Evolutionary conservation across 1,139 yeast species (phyloP).

Genomic region (Spathaspora jeffriesii): DNA sequence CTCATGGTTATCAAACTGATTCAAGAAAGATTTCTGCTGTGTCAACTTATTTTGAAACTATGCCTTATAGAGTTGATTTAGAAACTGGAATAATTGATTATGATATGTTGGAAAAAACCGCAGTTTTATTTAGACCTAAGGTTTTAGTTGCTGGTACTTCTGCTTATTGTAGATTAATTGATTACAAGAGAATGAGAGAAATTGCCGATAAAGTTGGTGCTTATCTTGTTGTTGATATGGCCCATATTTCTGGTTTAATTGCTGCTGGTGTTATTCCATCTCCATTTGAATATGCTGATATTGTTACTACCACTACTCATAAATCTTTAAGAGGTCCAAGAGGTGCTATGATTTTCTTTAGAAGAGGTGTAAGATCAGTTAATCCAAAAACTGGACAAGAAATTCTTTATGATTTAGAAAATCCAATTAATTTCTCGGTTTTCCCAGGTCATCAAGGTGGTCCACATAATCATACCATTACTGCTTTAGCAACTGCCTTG

Average conservation of each 20-base stretch:
- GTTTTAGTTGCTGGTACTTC: constrained; percentile 97
- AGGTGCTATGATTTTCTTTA: constrained; percentile 98
- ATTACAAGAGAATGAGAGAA: constrained; percentile 93
- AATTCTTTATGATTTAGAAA: constrained; percentile 86
- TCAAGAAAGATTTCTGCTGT: constrained; percentile 94
- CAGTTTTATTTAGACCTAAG: constrained; percentile 91
- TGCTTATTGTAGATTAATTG: constrained; percentile 94
- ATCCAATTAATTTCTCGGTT: constrained; percentile 94
- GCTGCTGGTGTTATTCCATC: constrained; percentile 97
- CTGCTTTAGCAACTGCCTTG: constrained; percentile 95
- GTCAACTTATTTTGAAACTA: constrained; percentile 95
- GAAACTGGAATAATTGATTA: constrained; percentile 93
- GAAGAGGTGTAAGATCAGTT: constrained; percentile 91
- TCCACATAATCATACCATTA: constrained; percentile 98
- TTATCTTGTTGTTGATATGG: constrained; percentile 96
- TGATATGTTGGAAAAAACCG: constrained; percentile 90
- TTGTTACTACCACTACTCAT: constrained; percentile 98
- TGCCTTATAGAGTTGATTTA: constrained; percentile 96
- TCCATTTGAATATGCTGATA: constrained; percentile 95
- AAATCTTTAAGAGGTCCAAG: constrained; percentile 99
- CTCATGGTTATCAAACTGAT: constrained; percentile 98
- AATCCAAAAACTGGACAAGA: constrained; percentile 94
- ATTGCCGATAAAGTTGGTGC: constrained; percentile 98
- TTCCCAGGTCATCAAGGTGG: constrained; percentile 99
- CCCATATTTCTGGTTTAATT: constrained; percentile 94